phyloP scores from a whole-genome alignment of 495 filamentous ascomycete genomes.

The Penicillium crystallinum region DNA sequence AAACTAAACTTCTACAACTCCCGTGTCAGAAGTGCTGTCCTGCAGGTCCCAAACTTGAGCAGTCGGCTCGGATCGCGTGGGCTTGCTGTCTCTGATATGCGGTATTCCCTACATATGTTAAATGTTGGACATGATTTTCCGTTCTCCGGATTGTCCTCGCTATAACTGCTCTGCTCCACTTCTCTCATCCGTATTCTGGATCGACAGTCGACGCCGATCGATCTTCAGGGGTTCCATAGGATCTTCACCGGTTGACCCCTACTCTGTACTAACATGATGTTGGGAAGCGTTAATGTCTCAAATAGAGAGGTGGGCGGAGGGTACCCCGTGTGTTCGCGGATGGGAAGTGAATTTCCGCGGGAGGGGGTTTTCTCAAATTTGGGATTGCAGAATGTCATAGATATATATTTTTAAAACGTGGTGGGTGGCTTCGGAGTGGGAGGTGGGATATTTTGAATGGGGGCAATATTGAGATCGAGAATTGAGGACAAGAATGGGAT shows the following conservation, averaged over 20 bases:
- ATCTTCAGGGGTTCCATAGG: slow-evolving; percentile 11
- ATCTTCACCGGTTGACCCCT: not conserved
- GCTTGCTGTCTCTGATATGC: not conserved
- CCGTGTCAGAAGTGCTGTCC: not conserved
- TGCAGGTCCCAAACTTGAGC: not conserved
- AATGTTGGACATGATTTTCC: too few relatives aligned
- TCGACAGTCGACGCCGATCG: slow-evolving; percentile 5
- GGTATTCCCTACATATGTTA: not conserved
- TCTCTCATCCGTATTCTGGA: slow-evolving; percentile 3
- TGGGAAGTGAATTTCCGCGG: not conserved
- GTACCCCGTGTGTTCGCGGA: not conserved
- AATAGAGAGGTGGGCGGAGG: not conserved
- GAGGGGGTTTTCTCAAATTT: not conserved
- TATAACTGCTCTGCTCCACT: not conserved
- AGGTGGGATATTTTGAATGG: too few relatives aligned
- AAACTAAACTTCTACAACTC: not conserved
- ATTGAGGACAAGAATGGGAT: too few relatives aligned
- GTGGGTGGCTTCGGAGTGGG: too few relatives aligned
- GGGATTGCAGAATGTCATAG: not conserved
- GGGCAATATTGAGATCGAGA: too few relatives aligned
- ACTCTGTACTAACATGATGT: not conserved
- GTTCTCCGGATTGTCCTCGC: not conserved
- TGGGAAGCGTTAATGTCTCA: not conserved
- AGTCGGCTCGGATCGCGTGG: not conserved
- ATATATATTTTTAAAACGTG: not conserved